Base-by-base conservation (phyloP, 1,284 basidiomycete species). In the Rhizopogon parksii region DNA sequence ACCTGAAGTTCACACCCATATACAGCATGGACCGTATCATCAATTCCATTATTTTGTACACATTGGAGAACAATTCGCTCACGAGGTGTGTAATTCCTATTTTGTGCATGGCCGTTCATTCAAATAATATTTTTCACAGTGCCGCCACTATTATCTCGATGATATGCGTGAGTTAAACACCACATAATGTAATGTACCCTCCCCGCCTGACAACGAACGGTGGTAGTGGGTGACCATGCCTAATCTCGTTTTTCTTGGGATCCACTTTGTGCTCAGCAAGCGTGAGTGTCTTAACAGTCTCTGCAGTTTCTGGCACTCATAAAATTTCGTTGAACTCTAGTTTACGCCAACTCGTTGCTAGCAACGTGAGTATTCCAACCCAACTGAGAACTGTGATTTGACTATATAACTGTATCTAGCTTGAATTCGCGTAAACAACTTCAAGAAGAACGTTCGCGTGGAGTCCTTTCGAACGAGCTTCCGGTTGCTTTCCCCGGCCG, bases 191-290 rank as follows among this genome's bases (percentile, higher is more conserved):
- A 17, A 19, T 35, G 5, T 15, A 3, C 12, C 21, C 5, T 2
- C 17, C 25, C n/a, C n/a, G 48, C 6, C 27, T 46, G 12, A 43
- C 12, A 34, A 12, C 5, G 42, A 45, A 21, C 17, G 17, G n/a
- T 21, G 17, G 7, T 14, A 76, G 74, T 77, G 74, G 73, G 51
- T 75, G 7, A 53, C 57, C 1, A 67, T 71, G 63, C 60, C 64
- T 0, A 72, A 71, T 37, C 64, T 69, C 3, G 58, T 75, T 6
- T 71, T 74, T 46, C 66, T 75, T 59, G 68, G 64, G 2, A 57
- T 75, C 6, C 71, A 75, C 54, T 74, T 75, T 54, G 63, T 71
- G 12, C 73, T 75, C 51, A 68, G 67, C 46, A 75, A 75, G 62
- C 59, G 73, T 73, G 14, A 7, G 46, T 47, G 21, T 30, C 8